phyloP scores from a whole-genome alignment of 805 yeast genomes.

The Schizosaccharomyces lindneri region DNA sequence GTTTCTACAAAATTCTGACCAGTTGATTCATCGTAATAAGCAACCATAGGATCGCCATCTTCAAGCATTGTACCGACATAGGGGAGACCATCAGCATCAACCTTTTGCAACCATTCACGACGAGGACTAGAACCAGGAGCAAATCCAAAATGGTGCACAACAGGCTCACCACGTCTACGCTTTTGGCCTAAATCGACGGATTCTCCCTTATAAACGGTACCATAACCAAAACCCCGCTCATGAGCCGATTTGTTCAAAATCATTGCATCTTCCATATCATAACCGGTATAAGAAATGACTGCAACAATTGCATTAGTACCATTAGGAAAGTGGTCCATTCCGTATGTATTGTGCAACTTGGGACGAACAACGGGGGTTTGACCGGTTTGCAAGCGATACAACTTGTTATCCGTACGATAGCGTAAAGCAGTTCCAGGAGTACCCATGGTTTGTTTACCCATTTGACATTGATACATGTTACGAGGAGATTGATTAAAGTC shows the following conservation, averaged over 20 bases:
- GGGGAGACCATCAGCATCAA: conserved; percentile 86
- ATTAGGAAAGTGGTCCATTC: conserved; percentile 95
- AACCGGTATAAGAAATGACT: conserved; percentile 93
- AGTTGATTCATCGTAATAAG: conserved; percentile 69
- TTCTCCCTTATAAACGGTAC: conserved; percentile 87
- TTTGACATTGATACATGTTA: conserved; percentile 98
- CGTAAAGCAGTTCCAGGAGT: conserved; percentile 91
- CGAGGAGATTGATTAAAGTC: conserved; percentile 98
- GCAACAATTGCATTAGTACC: conserved; percentile 98
- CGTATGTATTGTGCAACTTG: conserved; percentile 76
- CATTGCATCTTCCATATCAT: conserved; percentile 99
- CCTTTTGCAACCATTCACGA: conserved; percentile 51
- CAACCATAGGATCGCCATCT: conserved; percentile 90
- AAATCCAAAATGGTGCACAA: conserved; percentile 81
- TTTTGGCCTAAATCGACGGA: conserved; percentile 57
- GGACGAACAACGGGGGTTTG: conserved; percentile 96
- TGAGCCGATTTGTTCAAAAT: conserved; percentile 90
- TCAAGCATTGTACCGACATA: conserved; percentile 63
- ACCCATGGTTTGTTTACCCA: conserved; percentile 99
- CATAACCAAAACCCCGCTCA: conserved; percentile 94
- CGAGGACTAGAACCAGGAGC: conserved; percentile 86
- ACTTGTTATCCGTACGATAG: conserved; percentile 83
- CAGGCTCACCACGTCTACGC: conserved; percentile 80
- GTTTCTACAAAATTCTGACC: conserved; percentile 83
- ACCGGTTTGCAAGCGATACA: conserved; percentile 79